A percentile compares a stretch with the other conserved stretches of the same genome.
phyloP scores from a whole-genome alignment of 495 filamentous ascomycete species.

The Penicillium nucicola region DNA sequence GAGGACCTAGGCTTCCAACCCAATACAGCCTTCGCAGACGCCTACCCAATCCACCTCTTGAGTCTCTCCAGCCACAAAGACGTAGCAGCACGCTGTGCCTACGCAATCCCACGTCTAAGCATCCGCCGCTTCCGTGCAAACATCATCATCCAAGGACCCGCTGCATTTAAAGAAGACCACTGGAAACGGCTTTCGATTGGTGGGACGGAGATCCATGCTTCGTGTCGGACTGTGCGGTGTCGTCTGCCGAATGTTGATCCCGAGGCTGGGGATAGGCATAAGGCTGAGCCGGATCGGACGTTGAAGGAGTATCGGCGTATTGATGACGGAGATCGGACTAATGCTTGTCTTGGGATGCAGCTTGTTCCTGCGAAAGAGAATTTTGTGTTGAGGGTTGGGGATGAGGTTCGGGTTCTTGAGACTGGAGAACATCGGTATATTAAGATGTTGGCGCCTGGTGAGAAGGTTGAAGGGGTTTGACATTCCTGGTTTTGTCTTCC shows the following conservation, averaged over 20 bases:
- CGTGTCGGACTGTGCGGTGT: constrained; percentile 75
- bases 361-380: constrained; percentile 26
- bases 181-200: constrained; percentile 72
- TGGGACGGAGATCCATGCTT: constrained; percentile 48
- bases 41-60: constrained; percentile 82
- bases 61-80: constrained; percentile 72
- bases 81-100: constrained; percentile 46
- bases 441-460: constrained; percentile 43
- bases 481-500: too few relatives aligned
- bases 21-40: constrained; percentile 77
- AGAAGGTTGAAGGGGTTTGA: constrained; percentile 36
- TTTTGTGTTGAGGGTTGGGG: constrained; percentile 55
- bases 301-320: constrained; percentile 67
- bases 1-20: constrained; percentile 71
- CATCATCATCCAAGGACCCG: constrained; percentile 66
- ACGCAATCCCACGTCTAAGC: constrained; percentile 59
- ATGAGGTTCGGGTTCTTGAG: constrained; percentile 57
- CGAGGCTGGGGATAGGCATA: constrained; percentile 65
- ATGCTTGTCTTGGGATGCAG: constrained; percentile 77
- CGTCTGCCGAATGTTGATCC: constrained; percentile 82
- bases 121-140: constrained; percentile 79
- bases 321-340: constrained; percentile 66
- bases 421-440: constrained; percentile 63
- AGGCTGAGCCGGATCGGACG: constrained; percentile 68
- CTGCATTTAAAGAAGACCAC: constrained; percentile 66